Evolutionary conservation across 306 rosid species (phyloP), one percentile per base, ranked within the genome.

Genomic region (Begonia fuchsioides): DNA sequence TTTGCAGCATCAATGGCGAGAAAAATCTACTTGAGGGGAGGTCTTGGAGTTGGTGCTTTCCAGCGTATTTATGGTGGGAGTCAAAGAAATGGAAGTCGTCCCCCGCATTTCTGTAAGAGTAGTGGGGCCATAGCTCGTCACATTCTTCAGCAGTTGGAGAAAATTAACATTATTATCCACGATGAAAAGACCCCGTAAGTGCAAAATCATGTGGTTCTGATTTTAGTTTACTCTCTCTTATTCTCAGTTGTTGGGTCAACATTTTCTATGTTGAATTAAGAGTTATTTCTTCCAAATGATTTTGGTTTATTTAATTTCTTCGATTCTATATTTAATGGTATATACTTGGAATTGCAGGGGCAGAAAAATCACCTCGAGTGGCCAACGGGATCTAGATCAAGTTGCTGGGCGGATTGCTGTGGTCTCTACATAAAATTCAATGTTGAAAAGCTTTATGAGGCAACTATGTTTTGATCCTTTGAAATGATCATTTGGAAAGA

Each of bases 21-120:
- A 68, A 76, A 76, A 60, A 68, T 76, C 47, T 76, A 76, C 68
- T 49, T 76, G 70, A 68, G 82, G 71, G 82, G 82, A 7, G 82
- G 82, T 13, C 75, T 76, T 9, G 82, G 82, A 14, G 82, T 76
- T 17, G 82, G 82, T 44, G 78, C 78, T 39, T 76, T 76, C 53
- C 54, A 53, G 19, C 56, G 82, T 56, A 76, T 76, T 38, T 76
- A 76, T 9, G 82, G 82, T 26, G 82, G 82, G 10, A 76, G 78
- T 62, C 26, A 76, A 68, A 64, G 82, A 66, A 76, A 76, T 14
- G 82, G 82, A 43, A 76, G 82, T 43, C 78, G 82, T 12, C 82
- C 82, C 1, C 82, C 75, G 3, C 82, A 76, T 43, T 76, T 76
- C 57, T 76, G 82, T 38, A 54, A 58, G 60, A 76, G 82, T 75